A percentile compares a stretch with the other conserved stretches of the same genome.
Conservation (phyloP, 2,329 filamentous ascomycete species). For the Aspergillus hiratsukae region DNA sequence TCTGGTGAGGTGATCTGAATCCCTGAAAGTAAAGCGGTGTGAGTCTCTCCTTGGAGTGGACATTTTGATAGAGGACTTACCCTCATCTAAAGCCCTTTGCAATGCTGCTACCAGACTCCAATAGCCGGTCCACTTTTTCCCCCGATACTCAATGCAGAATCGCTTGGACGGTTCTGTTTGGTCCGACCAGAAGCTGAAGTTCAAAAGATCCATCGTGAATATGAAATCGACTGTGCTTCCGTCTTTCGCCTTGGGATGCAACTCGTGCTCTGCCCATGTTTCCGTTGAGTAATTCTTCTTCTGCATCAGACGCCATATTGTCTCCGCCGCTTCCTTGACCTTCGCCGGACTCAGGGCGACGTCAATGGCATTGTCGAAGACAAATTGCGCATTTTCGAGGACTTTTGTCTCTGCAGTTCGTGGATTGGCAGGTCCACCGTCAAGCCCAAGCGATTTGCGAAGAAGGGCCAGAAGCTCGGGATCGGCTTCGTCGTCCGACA, state of each 20-base stretch:
- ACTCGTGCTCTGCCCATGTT: constrained; percentile 80
- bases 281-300: constrained; percentile 76
- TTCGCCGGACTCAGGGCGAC: constrained; percentile 80
- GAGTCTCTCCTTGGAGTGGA: constrained; percentile 3
- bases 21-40: constrained; percentile 42
- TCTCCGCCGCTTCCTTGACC: constrained; percentile 75
- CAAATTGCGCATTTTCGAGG: constrained; percentile 73
- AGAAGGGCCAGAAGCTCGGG: constrained; percentile 82
- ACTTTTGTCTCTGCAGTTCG: constrained; percentile 72
- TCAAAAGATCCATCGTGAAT: constrained; percentile 94
- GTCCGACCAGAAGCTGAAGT: constrained; percentile 96
- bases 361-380: constrained; percentile 90
- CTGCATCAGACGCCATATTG: constrained; percentile 78
- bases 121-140: constrained; percentile 84
- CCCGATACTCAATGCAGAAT: constrained; percentile 78
- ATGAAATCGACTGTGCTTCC: constrained; percentile 83
- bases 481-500: constrained; percentile 92
- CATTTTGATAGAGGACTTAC: constrained; percentile 40
- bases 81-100: constrained; percentile 83
- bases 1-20: constrained; percentile 84
- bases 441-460: constrained; percentile 68
- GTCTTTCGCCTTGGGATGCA: constrained; percentile 81
- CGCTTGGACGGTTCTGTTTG: constrained; percentile 59
- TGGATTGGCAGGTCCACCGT: constrained; percentile 50
- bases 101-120: constrained; percentile 87